phyloP scores from a whole-genome alignment of 768 basidiomycete species.

The Lactarius pseudohatsudake region DNA sequence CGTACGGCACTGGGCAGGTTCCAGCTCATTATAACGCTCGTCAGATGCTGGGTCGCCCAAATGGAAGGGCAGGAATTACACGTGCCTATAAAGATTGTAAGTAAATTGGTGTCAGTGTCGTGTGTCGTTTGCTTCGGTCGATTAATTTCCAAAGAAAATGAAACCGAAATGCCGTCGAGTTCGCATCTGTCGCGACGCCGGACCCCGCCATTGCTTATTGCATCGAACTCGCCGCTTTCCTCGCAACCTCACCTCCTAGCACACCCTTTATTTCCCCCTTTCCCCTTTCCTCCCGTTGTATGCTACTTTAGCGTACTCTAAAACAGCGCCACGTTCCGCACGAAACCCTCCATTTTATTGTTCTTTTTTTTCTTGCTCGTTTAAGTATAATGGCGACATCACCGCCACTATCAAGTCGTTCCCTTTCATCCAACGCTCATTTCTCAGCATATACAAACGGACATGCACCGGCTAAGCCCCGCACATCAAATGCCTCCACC shows the following conservation, averaged over 20 bases:
- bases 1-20: neutral
- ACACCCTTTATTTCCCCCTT: neutral
- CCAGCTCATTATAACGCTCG: neutral
- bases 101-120: neutral
- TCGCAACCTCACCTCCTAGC: conserved; percentile 8
- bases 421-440: conserved; percentile 29
- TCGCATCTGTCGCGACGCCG: conserved; percentile 1
- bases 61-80: neutral
- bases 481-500: conserved; percentile 10
- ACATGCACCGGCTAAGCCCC: conserved; percentile 6
- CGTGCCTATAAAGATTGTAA: conserved; percentile 1
- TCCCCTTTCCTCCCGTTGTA: neutral
- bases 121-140: neutral
- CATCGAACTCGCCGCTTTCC: neutral
- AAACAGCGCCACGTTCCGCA: conserved; percentile 6
- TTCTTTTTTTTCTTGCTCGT: neutral
- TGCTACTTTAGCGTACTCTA: conserved; percentile 10
- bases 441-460: conserved; percentile 21
- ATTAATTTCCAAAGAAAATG: conserved; percentile 14
- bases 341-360: neutral
- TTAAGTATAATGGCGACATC: conserved; percentile 26
- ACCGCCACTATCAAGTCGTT: conserved; percentile 22
- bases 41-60: neutral
- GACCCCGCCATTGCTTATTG: conserved; percentile 1
- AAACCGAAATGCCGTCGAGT: neutral